A percentile compares a stretch with the other conserved stretches of the same genome.
Evolutionary conservation across 2,329 filamentous ascomycete species (phyloP).

Genomic region (Lachnellula hyalina): DNA sequence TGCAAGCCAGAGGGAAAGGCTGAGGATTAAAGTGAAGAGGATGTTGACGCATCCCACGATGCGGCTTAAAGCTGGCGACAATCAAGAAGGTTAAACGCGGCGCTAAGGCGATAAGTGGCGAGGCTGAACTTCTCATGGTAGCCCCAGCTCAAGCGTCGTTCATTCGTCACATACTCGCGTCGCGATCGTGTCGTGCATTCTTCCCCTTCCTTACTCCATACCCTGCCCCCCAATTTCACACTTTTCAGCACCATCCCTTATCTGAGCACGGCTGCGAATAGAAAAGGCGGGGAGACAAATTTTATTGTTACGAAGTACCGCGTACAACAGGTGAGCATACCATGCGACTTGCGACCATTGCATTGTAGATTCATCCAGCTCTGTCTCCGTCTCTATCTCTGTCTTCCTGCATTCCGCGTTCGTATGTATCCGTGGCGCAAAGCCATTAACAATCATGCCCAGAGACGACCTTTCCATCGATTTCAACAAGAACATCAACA

Average conservation of each 20-base stretch:
- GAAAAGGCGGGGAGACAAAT: conserved; percentile 10
- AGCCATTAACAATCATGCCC: conserved; percentile 60
- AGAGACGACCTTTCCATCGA: conserved; percentile 70
- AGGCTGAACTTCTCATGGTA: neutral
- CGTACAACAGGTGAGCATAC: conserved; percentile 23
- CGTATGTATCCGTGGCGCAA: conserved; percentile 16
- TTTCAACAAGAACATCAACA: conserved; percentile 43
- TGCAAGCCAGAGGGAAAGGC: too few relatives aligned
- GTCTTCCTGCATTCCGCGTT: conserved; percentile 15
- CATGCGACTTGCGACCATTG: conserved; percentile 14
- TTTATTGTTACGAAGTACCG: neutral
- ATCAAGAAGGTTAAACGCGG: neutral
- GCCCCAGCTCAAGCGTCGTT: neutral
- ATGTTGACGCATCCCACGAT: too few relatives aligned
- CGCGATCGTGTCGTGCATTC: neutral
- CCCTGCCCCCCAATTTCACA: conserved; percentile 14
- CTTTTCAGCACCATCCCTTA: conserved; percentile 6
- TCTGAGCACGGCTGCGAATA: neutral
- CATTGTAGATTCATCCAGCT: conserved; percentile 7
- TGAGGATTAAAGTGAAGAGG: too few relatives aligned
- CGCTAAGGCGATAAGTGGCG: neutral
- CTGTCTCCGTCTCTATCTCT: neutral
- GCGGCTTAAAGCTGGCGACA: too few relatives aligned
- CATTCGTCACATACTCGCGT: neutral
- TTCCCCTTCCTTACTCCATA: neutral